A percentile compares a stretch with the other conserved stretches of the same genome.
phyloP scores from a whole-genome alignment of 148 eudicot species.

The Diospyros kaki region DNA sequence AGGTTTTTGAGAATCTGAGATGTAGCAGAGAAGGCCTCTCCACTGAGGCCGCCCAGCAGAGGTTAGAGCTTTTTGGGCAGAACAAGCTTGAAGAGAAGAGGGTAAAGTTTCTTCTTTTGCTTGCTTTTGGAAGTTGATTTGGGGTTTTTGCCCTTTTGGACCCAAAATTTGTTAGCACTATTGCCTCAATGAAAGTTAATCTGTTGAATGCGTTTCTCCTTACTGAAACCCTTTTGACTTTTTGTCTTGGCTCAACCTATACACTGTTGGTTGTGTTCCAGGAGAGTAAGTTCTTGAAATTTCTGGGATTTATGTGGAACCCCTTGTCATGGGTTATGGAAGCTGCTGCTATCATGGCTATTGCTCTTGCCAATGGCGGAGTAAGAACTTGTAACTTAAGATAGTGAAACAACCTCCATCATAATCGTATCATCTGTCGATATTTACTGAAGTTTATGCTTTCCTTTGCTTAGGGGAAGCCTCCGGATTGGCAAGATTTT shows the following conservation, averaged over 20 bases:
- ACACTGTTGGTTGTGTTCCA: constrained; percentile 35
- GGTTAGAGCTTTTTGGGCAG: constrained; percentile 83
- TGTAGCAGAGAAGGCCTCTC: constrained; percentile 91
- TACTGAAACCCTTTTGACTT: neutral
- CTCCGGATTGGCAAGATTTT: constrained; percentile 99
- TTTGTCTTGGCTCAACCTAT: neutral
- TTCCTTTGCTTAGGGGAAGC: constrained; percentile 57
- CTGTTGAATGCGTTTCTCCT: neutral
- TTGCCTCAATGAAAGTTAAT: neutral
- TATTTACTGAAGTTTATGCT: neutral
- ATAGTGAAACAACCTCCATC: neutral
- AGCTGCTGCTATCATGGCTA: constrained; percentile 99
- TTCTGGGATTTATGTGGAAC: constrained; percentile 99
- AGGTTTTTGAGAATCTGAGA: constrained; percentile 94
- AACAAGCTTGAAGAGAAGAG: constrained; percentile 97
- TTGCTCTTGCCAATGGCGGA: constrained; percentile 99
- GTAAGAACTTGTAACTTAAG: constrained; percentile 35
- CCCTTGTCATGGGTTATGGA: constrained; percentile 99
- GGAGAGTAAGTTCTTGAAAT: constrained; percentile 97
- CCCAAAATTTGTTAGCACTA: neutral
- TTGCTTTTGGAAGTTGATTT: neutral
- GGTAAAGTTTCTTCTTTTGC: constrained; percentile 32
- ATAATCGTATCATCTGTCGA: neutral
- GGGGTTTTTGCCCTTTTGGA: neutral
- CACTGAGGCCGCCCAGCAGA: constrained; percentile 71